These are phyloP conservation scores for Alternaria brassicae DNA, from an alignment of 2,329 filamentous ascomycete species.

Conservation along the genomic window DNA sequence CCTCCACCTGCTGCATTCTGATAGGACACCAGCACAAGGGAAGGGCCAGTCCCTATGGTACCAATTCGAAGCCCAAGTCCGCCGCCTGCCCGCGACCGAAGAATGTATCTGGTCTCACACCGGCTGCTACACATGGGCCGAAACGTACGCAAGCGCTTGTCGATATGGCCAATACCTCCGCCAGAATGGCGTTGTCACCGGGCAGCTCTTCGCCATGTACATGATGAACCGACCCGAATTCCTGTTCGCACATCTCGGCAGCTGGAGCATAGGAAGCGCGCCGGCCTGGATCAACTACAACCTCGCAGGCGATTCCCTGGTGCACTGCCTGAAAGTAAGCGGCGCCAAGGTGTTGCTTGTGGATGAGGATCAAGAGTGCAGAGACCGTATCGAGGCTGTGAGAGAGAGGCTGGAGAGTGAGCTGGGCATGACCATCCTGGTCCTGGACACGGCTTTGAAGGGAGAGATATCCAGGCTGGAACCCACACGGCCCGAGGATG, in stretches of 20 bases:
- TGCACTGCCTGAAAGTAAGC: constrained; percentile 70
- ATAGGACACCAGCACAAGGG: constrained; percentile 35
- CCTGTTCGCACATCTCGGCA: constrained; percentile 68
- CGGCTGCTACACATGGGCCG: constrained; percentile 54
- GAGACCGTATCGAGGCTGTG: constrained; percentile 64
- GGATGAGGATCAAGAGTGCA: constrained; percentile 58
- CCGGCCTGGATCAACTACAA: constrained; percentile 77
- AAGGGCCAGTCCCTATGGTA: constrained; percentile 70
- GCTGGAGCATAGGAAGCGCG: constrained; percentile 70
- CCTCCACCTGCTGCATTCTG: background rate
- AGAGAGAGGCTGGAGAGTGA: constrained; percentile 58
- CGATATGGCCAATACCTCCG: constrained; percentile 48
- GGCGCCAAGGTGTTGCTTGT: constrained; percentile 57
- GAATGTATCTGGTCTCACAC: constrained; percentile 72
- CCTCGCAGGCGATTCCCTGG: constrained; percentile 66
- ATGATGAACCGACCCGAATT: constrained; percentile 74
- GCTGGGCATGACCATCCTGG: constrained; percentile 65
- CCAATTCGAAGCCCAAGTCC: constrained; percentile 65
- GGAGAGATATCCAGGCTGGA: constrained; percentile 58
- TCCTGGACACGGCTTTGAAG: constrained; percentile 60
- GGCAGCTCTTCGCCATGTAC: constrained; percentile 70
- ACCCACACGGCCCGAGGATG: constrained; percentile 62
- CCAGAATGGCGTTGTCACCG: constrained; percentile 61
- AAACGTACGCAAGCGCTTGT: constrained; percentile 51
- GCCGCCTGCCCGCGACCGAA: constrained; percentile 57